Evolutionary conservation across 371 early-diverging fungal genomes (phyloP), one percentile per base, ranked within the genome.

Genomic region (Apophysomyces sp.): DNA sequence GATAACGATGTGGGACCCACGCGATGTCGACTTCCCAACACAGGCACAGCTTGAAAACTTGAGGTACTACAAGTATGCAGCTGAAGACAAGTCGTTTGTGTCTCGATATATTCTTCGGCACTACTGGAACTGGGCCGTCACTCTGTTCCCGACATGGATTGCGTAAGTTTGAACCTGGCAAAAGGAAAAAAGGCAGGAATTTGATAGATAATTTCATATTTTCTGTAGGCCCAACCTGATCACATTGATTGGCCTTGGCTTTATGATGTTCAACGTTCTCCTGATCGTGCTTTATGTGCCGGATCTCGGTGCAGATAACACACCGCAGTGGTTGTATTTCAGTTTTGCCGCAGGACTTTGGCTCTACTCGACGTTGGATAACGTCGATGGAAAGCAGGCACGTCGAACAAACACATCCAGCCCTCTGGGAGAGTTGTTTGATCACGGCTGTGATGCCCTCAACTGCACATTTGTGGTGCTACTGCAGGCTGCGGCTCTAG

Each of bases 361-460:
- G 91, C 72, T 97, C 31, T 98, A 98, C 74, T 94, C 94, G 53
- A 94, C 97, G 15, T 93, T 97, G 72, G 99, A 99, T 81, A 94
- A 93, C 63, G 92, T 99, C 21, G 99, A 99, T 76, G 99, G 99
- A 52, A 94, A 94, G 77, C 99, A 99, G 75, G 99, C 99, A n/a
- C 84, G 99, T 52, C 83, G 94, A 41, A 98, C 98, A n/a, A 90
- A 92, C 12, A 83, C 92, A 2, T 89, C 91, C 2, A 93, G 94
- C 2, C 96, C 99, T 6, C 82, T 99, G 13, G 99, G 99, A 30
- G 98, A 98, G 78, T 82, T 99, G 21, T 97, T 94, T 78, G 94
- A 92, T 72, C 92, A 92, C 66, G 97, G 97, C 9, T 94, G 95
- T 69, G 97, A 97, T 70, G 94, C 97, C 13, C 78, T 97, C 49